Evolutionary conservation across 2,329 filamentous ascomycete species (phyloP).

Genomic region (Ascosphaera aggregata): DNA sequence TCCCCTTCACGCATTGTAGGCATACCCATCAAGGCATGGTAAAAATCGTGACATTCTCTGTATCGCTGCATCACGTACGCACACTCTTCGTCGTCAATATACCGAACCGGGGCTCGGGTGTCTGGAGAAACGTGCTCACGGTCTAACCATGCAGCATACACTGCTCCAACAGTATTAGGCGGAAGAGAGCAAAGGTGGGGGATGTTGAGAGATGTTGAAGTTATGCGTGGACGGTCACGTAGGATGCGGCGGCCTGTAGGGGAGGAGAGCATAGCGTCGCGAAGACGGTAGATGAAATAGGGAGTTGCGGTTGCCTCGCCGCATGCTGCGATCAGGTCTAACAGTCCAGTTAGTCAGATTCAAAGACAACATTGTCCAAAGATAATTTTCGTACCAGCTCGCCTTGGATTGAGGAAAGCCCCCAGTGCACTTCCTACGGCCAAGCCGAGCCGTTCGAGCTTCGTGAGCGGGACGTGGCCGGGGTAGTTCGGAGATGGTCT

Average conservation of each 20-base stretch:
- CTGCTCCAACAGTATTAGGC: conserved; percentile 48
- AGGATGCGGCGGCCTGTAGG: conserved; percentile 78
- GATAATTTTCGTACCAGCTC: conserved; percentile 53
- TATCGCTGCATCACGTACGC: conserved; percentile 98
- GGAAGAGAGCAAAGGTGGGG: conserved; percentile 48
- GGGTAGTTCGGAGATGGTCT: conserved; percentile 73
- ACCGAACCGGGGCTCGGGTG: conserved; percentile 58
- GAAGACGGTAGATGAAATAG: conserved; percentile 83
- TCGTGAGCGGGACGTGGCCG: conserved; percentile 74
- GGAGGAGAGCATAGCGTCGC: conserved; percentile 67
- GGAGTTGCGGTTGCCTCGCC: conserved; percentile 87
- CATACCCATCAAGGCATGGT: conserved; percentile 78
- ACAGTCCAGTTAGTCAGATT: too few species aligned
- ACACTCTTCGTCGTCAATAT: conserved; percentile 86
- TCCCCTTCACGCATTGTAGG: conserved; percentile 89
- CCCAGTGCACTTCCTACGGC: conserved; percentile 36
- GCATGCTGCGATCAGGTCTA: conserved; percentile 83
- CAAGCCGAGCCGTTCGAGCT: conserved; percentile 50
- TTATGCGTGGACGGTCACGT: conserved; percentile 70
- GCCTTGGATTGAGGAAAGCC: conserved; percentile 47
- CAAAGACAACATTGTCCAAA: too few species aligned
- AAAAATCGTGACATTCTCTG: conserved; percentile 93
- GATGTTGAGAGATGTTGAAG: conserved; percentile 45
- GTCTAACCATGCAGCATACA: conserved; percentile 82
- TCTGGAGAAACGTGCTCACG: conserved; percentile 83